Evolutionary conservation across 2,329 filamentous ascomycete species (phyloP).

Genomic region (Beauveria brongniartii): DNA sequence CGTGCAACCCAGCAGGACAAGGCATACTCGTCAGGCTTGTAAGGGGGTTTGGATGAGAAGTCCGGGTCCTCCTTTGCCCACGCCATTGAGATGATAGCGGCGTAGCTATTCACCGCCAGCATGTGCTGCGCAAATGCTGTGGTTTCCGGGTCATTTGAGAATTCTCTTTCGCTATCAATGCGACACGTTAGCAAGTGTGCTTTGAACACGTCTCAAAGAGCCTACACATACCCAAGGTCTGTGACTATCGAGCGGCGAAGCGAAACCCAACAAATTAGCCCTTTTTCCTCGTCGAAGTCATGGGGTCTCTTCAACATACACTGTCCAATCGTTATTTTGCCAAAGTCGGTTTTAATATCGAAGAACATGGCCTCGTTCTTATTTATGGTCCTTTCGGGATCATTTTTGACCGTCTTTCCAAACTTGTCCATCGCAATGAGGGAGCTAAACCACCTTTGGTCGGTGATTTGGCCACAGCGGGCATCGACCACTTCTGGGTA

Average conservation of each 20-base stretch:
- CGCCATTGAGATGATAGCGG: constrained; percentile 69
- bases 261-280: neutral
- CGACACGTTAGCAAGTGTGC: neutral
- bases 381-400: constrained; percentile 49
- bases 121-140: constrained; percentile 37
- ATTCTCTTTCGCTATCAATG: neutral
- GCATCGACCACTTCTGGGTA: constrained; percentile 62
- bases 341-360: constrained; percentile 31
- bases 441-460: constrained; percentile 47
- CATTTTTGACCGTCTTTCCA: constrained; percentile 53
- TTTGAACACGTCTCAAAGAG: neutral
- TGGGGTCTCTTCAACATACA: constrained; percentile 21
- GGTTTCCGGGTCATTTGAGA: neutral
- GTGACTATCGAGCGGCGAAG: neutral
- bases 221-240: neutral
- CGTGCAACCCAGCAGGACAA: constrained; percentile 68
- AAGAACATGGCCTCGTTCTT: constrained; percentile 43
- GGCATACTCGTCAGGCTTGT: constrained; percentile 63
- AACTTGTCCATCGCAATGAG: constrained; percentile 46
- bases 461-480: constrained; percentile 35
- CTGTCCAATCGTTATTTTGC: constrained; percentile 43
- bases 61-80: constrained; percentile 55
- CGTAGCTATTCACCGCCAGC: constrained; percentile 41
- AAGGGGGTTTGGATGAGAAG: constrained; percentile 40
- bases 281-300: neutral